Percentiles rank a stretch among this genome's conserved stretches.
Evolutionary conservation across 345 rosid species (phyloP).

Genomic region (Arabidopsis arenosa): DNA sequence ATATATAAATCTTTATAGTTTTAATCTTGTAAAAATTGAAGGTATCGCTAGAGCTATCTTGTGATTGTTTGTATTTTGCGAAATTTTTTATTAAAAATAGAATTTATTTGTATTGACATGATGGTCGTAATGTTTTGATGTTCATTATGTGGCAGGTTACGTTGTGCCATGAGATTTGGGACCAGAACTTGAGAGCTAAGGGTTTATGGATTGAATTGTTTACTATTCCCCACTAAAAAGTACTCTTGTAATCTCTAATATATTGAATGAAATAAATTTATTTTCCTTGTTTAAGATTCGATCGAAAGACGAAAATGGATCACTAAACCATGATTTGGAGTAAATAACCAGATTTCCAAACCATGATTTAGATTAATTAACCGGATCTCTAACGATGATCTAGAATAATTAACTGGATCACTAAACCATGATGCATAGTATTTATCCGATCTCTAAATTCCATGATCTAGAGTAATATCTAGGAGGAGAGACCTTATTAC

Average conservation of each 20-base stretch:
- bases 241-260: conserved; percentile 11
- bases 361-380: not conserved
- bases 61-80: no score
- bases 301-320: not conserved
- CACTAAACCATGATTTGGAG: not conserved
- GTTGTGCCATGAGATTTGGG: no score
- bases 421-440: not conserved
- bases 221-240: not conserved
- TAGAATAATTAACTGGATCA: not conserved
- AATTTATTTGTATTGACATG: no score
- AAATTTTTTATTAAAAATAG: no score
- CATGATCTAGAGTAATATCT: not conserved
- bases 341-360: not conserved
- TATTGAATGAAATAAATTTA: conserved; percentile 29
- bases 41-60: no score
- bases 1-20: not conserved
- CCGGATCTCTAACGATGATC: no score
- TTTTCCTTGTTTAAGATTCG: not conserved
- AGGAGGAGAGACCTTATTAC: no score
- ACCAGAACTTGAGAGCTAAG: no score
- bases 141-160: no score
- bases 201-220: not conserved
- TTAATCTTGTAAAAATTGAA: not conserved
- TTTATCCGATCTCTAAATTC: not conserved
- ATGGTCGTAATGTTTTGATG: no score